Evolutionary conservation across 441 rosid species (phyloP).

Genomic region (Euphorbia schlechtendalii): DNA sequence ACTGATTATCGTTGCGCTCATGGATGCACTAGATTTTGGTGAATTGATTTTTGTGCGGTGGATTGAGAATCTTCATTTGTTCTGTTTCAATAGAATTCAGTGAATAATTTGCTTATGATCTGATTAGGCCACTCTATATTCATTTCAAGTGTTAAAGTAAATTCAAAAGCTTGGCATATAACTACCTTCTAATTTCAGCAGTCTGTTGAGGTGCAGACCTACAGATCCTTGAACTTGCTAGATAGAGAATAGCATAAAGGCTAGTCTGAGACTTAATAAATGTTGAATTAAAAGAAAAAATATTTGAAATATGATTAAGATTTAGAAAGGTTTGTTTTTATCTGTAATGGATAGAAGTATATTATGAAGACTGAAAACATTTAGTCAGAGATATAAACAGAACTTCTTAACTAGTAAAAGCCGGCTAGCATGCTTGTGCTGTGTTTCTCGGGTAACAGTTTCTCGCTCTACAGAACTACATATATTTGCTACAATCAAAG

Average conservation of each 20-base stretch:
- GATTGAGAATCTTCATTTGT: slow-evolving; percentile 2
- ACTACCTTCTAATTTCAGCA: background rate
- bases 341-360: background rate
- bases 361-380: too few relatives aligned
- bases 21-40: background rate
- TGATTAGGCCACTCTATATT: background rate
- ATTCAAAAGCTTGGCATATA: background rate
- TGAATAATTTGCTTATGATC: background rate
- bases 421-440: background rate
- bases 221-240: background rate
- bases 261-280: background rate
- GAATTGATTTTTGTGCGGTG: background rate
- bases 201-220: background rate
- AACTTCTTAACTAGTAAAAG: too few relatives aligned
- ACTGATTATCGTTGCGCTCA: background rate
- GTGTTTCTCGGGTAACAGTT: background rate
- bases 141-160: background rate
- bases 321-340: too few relatives aligned
- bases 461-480: background rate
- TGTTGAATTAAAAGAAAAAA: background rate
- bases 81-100: background rate
- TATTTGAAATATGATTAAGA: too few relatives aligned
- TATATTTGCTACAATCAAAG: too few relatives aligned
- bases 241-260: background rate
- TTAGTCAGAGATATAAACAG: too few relatives aligned